Base-by-base conservation (phyloP, 179 eudicot genomes). In the Amaranthus tricolor region DNA sequence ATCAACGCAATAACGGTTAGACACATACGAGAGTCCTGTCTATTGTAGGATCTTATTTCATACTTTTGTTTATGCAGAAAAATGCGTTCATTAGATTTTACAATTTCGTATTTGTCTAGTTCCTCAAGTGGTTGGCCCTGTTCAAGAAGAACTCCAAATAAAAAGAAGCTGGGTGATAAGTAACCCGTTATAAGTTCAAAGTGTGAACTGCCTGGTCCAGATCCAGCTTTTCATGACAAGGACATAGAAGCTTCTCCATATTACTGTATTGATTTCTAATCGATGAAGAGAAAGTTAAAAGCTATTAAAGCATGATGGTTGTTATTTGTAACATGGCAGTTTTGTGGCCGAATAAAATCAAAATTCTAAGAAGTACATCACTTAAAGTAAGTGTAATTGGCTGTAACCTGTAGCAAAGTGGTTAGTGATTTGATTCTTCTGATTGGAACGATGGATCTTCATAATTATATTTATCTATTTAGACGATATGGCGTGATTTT, bases 41-140 rank as follows among this genome's bases (percentile, higher is more conserved):
- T 53, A 53, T 51, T 13, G 72, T 69, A 52, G 49, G 20, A 14
- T 69, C 49, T 17, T 3, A 48, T 49, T 31, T 50, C 45, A 51
- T 64, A 13, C 68, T 43, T 17, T 44, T 40, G 62, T 62, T 14
- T 12, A 47, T 17, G 70, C 15, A 17, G 44, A 13, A 45, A 51
- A 13, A 51, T 6, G 43, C 47, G 54, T 53, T 69, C 31, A 54
- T 52, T 21, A 31, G 58, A 68, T 47, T 5, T 31, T 52, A 47
- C 47, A 24, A 12, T 49, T 8, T n/a, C 13, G 24, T 68, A 52
- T 6, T 24, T 69, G 60, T 69, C 11, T 69, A 21, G 49, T 53
- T 53, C 60, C 11, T 69, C 72, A 53, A 69, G 50, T 68, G 43
- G 72, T 9, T 24, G 47, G 60, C 13, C 72, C 49, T 31, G 7